phyloP scores from a whole-genome alignment of 1,284 basidiomycete genomes.

The Pseudozyma hubeiensis region DNA sequence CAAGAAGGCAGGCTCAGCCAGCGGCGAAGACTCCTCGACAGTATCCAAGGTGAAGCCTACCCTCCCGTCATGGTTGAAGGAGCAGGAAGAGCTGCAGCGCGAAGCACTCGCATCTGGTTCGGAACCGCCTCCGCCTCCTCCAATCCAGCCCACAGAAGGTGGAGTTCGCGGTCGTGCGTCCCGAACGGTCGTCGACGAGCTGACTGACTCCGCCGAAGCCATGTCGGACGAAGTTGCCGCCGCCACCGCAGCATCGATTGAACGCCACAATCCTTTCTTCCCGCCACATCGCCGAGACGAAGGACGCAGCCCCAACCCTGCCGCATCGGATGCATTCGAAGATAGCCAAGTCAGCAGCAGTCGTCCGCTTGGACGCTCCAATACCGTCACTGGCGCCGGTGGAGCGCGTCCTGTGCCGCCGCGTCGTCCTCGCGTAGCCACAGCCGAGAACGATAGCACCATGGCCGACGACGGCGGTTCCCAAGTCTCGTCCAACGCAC shows the following conservation, averaged over 20 bases:
- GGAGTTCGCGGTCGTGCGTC: slow-evolving; percentile 33
- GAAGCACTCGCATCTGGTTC: slow-evolving; percentile 55
- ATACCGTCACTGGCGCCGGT: slow-evolving; percentile 38
- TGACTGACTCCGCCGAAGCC: slow-evolving; percentile 56
- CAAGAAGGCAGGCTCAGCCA: slow-evolving; percentile 27
- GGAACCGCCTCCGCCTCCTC: slow-evolving; percentile 52
- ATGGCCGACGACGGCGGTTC: slow-evolving; percentile 13
- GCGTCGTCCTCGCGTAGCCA: slow-evolving; percentile 36
- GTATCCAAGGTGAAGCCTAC: slow-evolving; percentile 50
- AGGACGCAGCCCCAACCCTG: slow-evolving; percentile 24
- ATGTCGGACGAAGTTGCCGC: slow-evolving; percentile 57
- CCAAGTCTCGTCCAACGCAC: slow-evolving; percentile 24
- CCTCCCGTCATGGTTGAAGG: slow-evolving; percentile 64
- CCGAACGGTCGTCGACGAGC: slow-evolving; percentile 56
- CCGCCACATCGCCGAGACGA: slow-evolving; percentile 52
- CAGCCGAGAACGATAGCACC: slow-evolving; percentile 3
- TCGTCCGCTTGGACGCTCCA: slow-evolving; percentile 56
- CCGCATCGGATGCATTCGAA: slow-evolving; percentile 16
- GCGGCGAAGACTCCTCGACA: slow-evolving; percentile 16
- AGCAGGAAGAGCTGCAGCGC: slow-evolving; percentile 65
- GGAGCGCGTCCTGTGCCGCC: slow-evolving; percentile 18
- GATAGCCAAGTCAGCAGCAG: slow-evolving; percentile 45
- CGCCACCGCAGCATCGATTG: slow-evolving; percentile 58
- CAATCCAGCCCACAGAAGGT: slow-evolving; percentile 46
- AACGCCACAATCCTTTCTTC: slow-evolving; percentile 65